These are phyloP conservation scores for Russula dissimulans DNA, from an alignment of 768 basidiomycete species.

Conservation along the genomic window DNA sequence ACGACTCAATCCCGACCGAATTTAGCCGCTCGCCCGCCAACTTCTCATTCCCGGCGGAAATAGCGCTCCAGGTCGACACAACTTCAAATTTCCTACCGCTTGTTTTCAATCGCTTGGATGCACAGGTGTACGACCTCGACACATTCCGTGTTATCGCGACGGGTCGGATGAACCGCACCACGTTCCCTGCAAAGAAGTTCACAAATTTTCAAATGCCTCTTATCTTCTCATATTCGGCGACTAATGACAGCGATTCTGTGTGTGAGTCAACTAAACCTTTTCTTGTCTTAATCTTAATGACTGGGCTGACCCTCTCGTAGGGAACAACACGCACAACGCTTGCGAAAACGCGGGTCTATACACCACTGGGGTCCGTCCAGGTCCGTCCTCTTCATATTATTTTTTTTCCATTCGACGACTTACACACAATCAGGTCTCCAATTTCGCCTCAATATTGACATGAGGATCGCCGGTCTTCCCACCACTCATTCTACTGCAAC, in stretches of 20 bases:
- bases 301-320: constrained; percentile 28
- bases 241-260: constrained; percentile 74
- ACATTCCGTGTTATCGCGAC: constrained; percentile 56
- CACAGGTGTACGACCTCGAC: constrained; percentile 59
- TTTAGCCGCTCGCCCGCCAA: constrained; percentile 81
- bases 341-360: constrained; percentile 55
- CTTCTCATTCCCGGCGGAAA: constrained; percentile 77
- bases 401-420: not conserved
- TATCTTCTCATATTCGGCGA: constrained; percentile 73
- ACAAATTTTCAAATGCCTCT: constrained; percentile 64
- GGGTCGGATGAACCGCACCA: constrained; percentile 51
- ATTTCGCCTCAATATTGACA: constrained; percentile 28
- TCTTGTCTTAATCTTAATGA: not conserved
- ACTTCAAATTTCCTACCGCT: constrained; percentile 67
- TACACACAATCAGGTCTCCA: constrained; percentile 21
- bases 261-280: constrained; percentile 40
- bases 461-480: constrained; percentile 31
- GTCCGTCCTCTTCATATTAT: constrained; percentile 34
- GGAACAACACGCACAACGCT: constrained; percentile 67
- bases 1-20: constrained; percentile 41
- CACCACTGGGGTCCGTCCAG: constrained; percentile 43
- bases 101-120: constrained; percentile 57
- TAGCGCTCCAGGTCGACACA: constrained; percentile 72
- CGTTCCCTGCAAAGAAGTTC: constrained; percentile 57
- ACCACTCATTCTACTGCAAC: constrained; percentile 25